Percentiles rank a stretch among this genome's conserved stretches.
phyloP scores from a whole-genome alignment of 2,329 filamentous ascomycete genomes.

The Cryphonectria japonica region DNA sequence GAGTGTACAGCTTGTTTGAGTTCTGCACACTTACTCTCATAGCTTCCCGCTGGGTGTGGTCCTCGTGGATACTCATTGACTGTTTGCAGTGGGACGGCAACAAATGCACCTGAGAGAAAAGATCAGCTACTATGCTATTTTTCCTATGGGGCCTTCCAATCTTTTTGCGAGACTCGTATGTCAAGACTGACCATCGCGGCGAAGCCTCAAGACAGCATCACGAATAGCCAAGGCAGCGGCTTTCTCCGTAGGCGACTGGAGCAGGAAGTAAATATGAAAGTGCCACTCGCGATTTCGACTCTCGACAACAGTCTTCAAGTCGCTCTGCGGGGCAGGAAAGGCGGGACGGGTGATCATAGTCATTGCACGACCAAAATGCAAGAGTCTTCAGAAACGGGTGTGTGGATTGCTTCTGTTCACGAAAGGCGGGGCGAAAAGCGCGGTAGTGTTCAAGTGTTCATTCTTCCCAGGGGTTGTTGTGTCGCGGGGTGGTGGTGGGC shows the following conservation, averaged over 20 bases:
- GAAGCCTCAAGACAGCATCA: slow-evolving; percentile 39
- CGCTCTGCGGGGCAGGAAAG: slow-evolving; percentile 31
- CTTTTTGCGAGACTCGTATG: not conserved
- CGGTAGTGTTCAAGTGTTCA: not conserved
- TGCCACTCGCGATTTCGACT: slow-evolving; percentile 39
- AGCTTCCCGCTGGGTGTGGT: slow-evolving; percentile 41
- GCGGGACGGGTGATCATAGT: slow-evolving; percentile 30
- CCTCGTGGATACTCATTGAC: slow-evolving; percentile 41
- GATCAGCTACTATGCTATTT: no score
- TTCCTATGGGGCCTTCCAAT: not conserved
- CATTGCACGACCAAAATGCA: slow-evolving; percentile 10
- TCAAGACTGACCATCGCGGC: slow-evolving; percentile 37
- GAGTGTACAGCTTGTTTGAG: not conserved
- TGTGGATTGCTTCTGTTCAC: not conserved
- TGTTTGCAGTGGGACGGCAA: slow-evolving; percentile 39
- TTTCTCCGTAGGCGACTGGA: slow-evolving; percentile 39
- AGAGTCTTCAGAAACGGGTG: not conserved
- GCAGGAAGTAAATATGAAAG: slow-evolving; percentile 42
- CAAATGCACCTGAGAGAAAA: slow-evolving; percentile 36
- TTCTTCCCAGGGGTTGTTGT: not conserved
- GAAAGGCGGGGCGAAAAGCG: not conserved
- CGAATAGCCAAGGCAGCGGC: slow-evolving; percentile 40
- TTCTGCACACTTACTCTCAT: slow-evolving; percentile 37
- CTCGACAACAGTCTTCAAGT: slow-evolving; percentile 38
- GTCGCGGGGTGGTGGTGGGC: not conserved